phyloP scores from a whole-genome alignment of 2,329 filamentous ascomycete genomes.

The Phyllosticta citrichinensis region DNA sequence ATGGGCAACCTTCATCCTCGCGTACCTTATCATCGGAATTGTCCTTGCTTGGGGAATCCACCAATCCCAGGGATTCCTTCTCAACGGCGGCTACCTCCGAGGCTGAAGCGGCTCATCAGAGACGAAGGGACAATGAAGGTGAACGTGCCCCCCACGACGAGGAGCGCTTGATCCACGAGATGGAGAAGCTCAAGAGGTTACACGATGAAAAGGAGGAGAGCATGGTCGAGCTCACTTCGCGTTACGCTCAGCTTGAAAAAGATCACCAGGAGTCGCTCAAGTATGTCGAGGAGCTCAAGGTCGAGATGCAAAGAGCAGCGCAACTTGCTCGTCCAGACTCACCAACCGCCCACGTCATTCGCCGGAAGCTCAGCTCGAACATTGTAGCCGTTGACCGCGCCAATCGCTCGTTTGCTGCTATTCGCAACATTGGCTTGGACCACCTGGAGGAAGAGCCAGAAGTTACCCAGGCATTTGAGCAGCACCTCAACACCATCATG shows the following conservation, averaged over 20 bases:
- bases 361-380: constrained; percentile 86
- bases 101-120: constrained; percentile 36
- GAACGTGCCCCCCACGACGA: constrained; percentile 15
- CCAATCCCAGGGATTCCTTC: constrained; percentile 32
- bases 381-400: constrained; percentile 81
- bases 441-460: constrained; percentile 77
- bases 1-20: constrained; percentile 63
- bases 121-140: constrained; percentile 13
- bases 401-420: constrained; percentile 78
- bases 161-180: constrained; percentile 45
- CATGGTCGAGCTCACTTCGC: constrained; percentile 61
- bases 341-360: constrained; percentile 66
- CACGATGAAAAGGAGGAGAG: constrained; percentile 68
- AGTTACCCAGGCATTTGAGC: constrained; percentile 81
- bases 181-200: constrained; percentile 60
- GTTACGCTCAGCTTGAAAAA: constrained; percentile 73
- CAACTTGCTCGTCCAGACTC: constrained; percentile 49
- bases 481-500: constrained; percentile 85
- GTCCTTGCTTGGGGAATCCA: constrained; percentile 72
- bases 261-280: constrained; percentile 74
- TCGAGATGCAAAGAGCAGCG: constrained; percentile 71
- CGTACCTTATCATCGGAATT: constrained; percentile 90
- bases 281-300: constrained; percentile 84
- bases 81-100: constrained; percentile 45
- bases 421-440: constrained; percentile 79